Evolutionary conservation across 1,284 basidiomycete species (phyloP), one percentile per base, ranked within the genome.

Genomic region (Apiotrichum gamsii): DNA sequence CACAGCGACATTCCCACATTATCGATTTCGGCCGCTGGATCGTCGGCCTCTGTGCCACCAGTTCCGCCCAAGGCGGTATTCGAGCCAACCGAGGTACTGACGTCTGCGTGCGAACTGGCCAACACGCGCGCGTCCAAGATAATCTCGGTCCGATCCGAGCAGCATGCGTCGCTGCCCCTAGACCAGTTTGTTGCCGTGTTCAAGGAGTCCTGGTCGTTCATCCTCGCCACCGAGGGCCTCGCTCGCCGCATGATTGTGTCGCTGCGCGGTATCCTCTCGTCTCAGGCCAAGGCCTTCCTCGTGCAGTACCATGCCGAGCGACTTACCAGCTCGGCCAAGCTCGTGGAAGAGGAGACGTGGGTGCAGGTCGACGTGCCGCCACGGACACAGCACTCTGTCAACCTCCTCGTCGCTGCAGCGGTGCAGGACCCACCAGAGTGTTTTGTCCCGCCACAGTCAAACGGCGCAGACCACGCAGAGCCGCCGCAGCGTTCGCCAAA

Each of bases 211-310:
- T 96, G 91, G 90, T 73, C 78, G 33, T 97, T 97, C 63, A 88
- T 97, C 20, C 78, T 94, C 9, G 77, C 78, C 49, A 90, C 86
- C 57, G 94, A 98, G 70, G 79, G 82, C 20, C 76, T 94, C 23
- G 88, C 85, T 56, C 79, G 83, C 42, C 78, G 85, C 52, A 95
- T 97, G 88, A 89, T 96, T 51, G 87, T 94, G 38, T 85, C 88
- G 5, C 74, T 98, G 21, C 77, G 93, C 43, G 89, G 90, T 5
- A 84, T 82, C 1, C 78, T 89, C 35, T 82, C 90, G 31, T 79
- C 82, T 43, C 90, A 91, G 82, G 87, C 90, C 6, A 93, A 93
- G 69, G 74, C 79, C 3, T 98, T 93, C 75, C 74, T 98, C 23
- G 82, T 87, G 57, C 72, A 77, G 1, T 95, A 93, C 73, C 94